Evolutionary conservation across 78 protist genomes (phyloP), one percentile per base, ranked within the genome.

Genomic region (Bodo saltans): DNA sequence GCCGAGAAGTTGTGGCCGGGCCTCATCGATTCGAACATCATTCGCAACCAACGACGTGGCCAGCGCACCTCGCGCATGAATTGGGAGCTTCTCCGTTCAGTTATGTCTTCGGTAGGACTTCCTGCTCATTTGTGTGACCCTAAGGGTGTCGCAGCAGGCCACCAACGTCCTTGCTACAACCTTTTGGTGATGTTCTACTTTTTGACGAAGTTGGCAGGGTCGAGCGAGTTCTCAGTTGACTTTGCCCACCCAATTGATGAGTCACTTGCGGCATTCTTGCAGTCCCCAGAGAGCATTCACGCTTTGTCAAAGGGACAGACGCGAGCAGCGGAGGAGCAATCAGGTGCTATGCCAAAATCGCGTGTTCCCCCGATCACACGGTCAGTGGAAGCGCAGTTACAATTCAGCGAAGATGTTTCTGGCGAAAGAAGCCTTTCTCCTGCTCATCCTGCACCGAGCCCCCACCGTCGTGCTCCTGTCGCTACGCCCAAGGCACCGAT

Each of bases 201-300:
- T 53, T 12, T 74, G 30, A 8, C 4, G 35, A 3, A 53, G 26
- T 53, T 74, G 35, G 33, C 26, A 3, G 34, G 38, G 79, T 12
- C n/a, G 30, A 11, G 23, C 35, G 79, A 74, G 52, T 37, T 74
- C 79, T 32, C 71, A 4, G 79, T 74, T 3, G 79, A 74, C 33
- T 74, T 74, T 12, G 34, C 42, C 26, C 79, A 74, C 42, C 79
- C 79, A 12, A 74, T 74, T 12, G 79, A 74, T 26, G 79, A 52
- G 30, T 12, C 34, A 3, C 34, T 74, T 12, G 79, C 79, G 26
- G 79, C 79, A 12, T 74, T 74, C 33, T 12, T 74, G 68, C 79
- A 74, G 68, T 53, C 71, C 33, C 37, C n/a, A 12, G 79, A 42
- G 38, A 37, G 79, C 42, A 4, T 74, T 23, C 71, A 26, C n/a